Evolutionary conservation across 2,329 filamentous ascomycete genomes (phyloP), one percentile per base, ranked within the genome.

Genomic region (Neonectria neomacrospora): DNA sequence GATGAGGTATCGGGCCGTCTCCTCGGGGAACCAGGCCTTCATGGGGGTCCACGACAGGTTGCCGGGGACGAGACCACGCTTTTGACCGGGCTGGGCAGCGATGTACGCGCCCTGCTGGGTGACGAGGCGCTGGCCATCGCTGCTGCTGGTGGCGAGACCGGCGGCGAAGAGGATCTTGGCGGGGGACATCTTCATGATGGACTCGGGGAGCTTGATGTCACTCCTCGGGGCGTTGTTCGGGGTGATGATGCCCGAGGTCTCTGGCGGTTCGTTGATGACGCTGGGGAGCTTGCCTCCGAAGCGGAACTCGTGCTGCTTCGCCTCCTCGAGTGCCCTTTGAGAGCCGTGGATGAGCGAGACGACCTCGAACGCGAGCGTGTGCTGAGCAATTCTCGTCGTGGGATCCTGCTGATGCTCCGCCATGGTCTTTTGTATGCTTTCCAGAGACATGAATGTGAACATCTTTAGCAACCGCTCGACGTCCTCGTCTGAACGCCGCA

Each of bases 391-490:
- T 30, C 96, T 88, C 78, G 90, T 88, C 1, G 89, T 85, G 0
- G 92, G 91, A 59, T 94, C 86, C 28, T 82, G 67, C 9, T 78
- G 79, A 70, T 98, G 94, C 65, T 90, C 77, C 32, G 81, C 76
- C 86, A 98, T 91, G 55, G 92, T 77, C 14, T 81, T 73, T 3
- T 83, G 74, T 67, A 99, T 96, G n/a, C 88, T 77, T 8, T 84
- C 74, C 2, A 92, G 71, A 1, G 95, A 91, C 39, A 97, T 78
- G 75, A 99, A 97, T 0, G 96, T 99, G 76, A 99, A 94, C 22
- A 97, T 86, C 75, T 92, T 95, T 42, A 99, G 83, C 66, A 97
- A 91, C 32, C 84, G 86, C 77, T 94, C 91, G 4, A 98, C 88
- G 57, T 96, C 91, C 10, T 86, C 86, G 74, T 99, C 96, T 1